These are phyloP conservation scores for Boletellus ananas DNA, from an alignment of 768 basidiomycete species.

Conservation along the genomic window DNA sequence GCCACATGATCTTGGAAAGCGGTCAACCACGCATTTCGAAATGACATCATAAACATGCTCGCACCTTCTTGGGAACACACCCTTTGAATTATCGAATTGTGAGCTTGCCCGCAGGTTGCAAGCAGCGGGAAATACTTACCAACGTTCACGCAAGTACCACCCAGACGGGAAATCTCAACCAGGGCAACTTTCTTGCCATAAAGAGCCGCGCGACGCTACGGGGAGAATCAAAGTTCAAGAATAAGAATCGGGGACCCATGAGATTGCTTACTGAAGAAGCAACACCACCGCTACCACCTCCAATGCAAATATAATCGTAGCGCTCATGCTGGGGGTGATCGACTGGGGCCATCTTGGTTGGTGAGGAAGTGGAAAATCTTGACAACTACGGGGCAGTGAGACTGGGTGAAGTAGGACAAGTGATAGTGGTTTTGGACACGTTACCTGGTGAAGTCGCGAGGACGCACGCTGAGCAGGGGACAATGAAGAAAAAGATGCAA, in stretches of 20 bases:
- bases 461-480: constrained; percentile 6
- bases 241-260: background rate
- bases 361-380: constrained; percentile 40
- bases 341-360: constrained; percentile 67
- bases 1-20: constrained; percentile 87
- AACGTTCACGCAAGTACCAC: constrained; percentile 98
- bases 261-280: constrained; percentile 69
- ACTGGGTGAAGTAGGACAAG: background rate
- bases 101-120: background rate
- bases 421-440: constrained; percentile 5
- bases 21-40: background rate
- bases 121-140: constrained; percentile 47
- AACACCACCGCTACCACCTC: constrained; percentile 92
- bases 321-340: constrained; percentile 58
- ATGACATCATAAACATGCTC: background rate
- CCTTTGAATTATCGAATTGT: constrained; percentile 41
- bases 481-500: constrained; percentile 5
- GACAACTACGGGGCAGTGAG: constrained; percentile 36
- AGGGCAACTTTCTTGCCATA: constrained; percentile 94
- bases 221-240: background rate
- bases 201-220: constrained; percentile 82
- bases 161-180: constrained; percentile 74
- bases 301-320: constrained; percentile 86
- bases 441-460: constrained; percentile 27
- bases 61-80: constrained; percentile 95